Evolutionary conservation across 1,284 basidiomycete species (phyloP).

Genomic region (Irpex sp.): DNA sequence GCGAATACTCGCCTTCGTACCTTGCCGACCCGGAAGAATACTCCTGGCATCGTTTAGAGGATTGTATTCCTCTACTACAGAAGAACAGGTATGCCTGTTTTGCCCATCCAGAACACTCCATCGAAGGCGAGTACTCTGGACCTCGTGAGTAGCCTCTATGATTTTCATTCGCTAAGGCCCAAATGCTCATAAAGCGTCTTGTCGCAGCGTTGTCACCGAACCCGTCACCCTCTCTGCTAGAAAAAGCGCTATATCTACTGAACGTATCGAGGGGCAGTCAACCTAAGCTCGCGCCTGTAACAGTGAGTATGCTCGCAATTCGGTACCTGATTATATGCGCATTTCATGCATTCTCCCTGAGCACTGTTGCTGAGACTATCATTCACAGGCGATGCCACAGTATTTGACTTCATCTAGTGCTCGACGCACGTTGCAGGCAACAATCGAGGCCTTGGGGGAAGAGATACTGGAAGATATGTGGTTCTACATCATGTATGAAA

Average conservation of each 20-base stretch:
- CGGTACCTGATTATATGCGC: no score
- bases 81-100: slow-evolving; percentile 68
- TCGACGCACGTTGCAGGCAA: not conserved
- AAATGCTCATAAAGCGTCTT: not conserved
- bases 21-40: slow-evolving; percentile 89
- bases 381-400: not conserved
- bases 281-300: not conserved
- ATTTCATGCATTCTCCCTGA: not conserved
- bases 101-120: slow-evolving; percentile 55
- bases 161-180: not conserved
- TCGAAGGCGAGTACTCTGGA: slow-evolving; percentile 20
- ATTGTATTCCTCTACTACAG: slow-evolving; percentile 61
- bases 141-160: slow-evolving; percentile 4
- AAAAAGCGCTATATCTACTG: not conserved
- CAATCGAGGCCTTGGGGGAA: not conserved
- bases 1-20: slow-evolving; percentile 85
- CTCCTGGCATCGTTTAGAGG: slow-evolving; percentile 67
- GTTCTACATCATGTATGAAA: not conserved
- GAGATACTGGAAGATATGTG: not conserved
- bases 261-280: not conserved
- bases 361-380: not conserved
- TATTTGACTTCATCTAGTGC: not conserved
- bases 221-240: not conserved
- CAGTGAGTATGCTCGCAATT: not conserved
- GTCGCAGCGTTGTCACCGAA: slow-evolving; percentile 6